Base-by-base conservation (phyloP, 257 asterid genomes). In the Penstemon davidsonii region DNA sequence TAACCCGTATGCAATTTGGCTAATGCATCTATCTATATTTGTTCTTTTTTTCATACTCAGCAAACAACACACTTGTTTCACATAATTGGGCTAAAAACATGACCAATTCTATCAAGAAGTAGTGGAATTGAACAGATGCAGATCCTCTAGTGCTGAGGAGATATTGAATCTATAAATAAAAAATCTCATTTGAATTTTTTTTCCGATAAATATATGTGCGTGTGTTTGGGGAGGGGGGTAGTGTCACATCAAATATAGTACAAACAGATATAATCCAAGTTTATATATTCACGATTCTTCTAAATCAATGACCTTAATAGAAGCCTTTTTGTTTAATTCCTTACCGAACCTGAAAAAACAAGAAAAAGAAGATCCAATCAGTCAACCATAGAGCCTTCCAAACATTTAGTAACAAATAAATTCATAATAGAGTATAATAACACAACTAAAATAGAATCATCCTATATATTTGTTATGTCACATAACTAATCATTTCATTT, bases 291-390 rank as follows among this genome's bases (percentile, higher is more conserved):
- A 95, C 99, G 99, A 89, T 85, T 95, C 99, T 81, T 95, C 99
- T 58, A 95, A 90, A 82, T 95, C 99, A 72, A 95, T 95, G 80
- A 91, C 95, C 83, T 95, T 95, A 73, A 95, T 89, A 72, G 99
- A 98, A 62, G 91, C 97, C 73, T 81, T 95, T 82, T 85, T 95
- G 81, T 91, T 88, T 46, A 89, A 84, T 66, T 95, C 98, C 77
- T 84, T 89, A 66, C 91, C 99, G 59, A 84, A 95, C 85, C 99
- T 95, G 92, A 87, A 87, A 71, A 71, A 61, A 45, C 15, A 67
- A 75, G 60, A 38, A 61, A 15, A 0, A 15, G 71, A 40, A n/a
- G 36, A 39, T 49, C 7, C 33, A 55, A 39, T 67, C 45, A 49
- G 8, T 70, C 60, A 55, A 75, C 55, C 53, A 71, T 38, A 5